Base-by-base conservation (phyloP, 2,329 filamentous ascomycete species). In the Cyphellophora attinorum region DNA sequence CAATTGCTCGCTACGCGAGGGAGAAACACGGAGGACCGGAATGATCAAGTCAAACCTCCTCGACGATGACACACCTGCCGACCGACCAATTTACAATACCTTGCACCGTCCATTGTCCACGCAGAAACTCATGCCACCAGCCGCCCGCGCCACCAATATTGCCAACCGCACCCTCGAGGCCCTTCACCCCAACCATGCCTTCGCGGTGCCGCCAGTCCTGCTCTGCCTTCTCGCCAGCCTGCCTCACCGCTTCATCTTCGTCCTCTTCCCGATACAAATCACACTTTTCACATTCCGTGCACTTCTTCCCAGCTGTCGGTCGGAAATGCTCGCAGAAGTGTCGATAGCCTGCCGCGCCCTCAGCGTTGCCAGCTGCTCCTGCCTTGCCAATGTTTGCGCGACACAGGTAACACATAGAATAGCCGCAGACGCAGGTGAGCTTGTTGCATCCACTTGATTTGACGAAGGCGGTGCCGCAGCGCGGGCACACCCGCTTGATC, bases 321-420 rank as follows among this genome's bases (percentile, higher is more conserved):
- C 91, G 74, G 57, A 96, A 96, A 60, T 96, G 91, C 55, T 94
- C 83, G 56, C 91, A 98, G 53, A 95, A 98, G 59, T 98, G 91
- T 25, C 77, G 71, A 58, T 98, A 96, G 1, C 89, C 88, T 55
- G 88, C 80, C 19, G 42, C 46, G 3, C 43, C 45, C 31, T 49
- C 46, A 3, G 28, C 18, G 27, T 44, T 41, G 10, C 31, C 19
- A 3, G 19, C 31, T 8, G 34, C 29, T 11, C 45, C 46, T 3
- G 42, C 38, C 29, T 47, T 47, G 29, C 46, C 46, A 25, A 49
- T 49, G 36, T 49, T 49, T 47, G 80, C 80, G 27, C 91, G 83
- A 58, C 91, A 98, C 30, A 96, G 76, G 53, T 98, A 98, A 57
- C 91, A 98, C 89, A 96, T 96, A 49, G 83, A 81, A 61, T 96